phyloP scores from a whole-genome alignment of 2,329 filamentous ascomycete species.

The Sarocladium kiliense region DNA sequence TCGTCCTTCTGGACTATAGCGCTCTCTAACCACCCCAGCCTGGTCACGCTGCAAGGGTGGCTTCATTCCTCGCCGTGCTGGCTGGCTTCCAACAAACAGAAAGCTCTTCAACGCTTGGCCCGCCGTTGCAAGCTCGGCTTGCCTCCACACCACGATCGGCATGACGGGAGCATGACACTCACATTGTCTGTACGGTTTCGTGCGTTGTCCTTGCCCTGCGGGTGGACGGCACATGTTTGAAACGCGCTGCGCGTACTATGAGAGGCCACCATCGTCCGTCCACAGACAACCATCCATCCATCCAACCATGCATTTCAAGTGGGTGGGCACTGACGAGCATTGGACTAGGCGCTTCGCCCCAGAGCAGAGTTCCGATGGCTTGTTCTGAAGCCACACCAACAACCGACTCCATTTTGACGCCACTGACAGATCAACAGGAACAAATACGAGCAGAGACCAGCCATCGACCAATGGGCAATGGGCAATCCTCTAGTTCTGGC shows the following conservation, averaged over 20 bases:
- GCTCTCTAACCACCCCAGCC: background rate
- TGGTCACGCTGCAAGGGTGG: background rate
- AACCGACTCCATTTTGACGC: background rate
- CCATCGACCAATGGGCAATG: background rate
- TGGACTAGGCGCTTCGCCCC: background rate
- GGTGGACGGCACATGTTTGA: slow-evolving; percentile 6
- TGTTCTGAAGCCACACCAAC: background rate
- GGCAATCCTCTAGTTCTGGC: background rate
- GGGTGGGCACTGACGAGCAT: too few species aligned
- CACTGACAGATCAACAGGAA: slow-evolving; percentile 8
- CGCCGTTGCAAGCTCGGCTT: background rate
- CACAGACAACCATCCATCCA: background rate
- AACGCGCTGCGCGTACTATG: background rate
- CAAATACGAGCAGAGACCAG: background rate
- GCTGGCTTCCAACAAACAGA: background rate
- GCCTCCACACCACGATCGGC: background rate
- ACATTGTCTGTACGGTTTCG: background rate
- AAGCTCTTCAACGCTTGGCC: background rate
- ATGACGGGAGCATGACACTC: slow-evolving; percentile 3
- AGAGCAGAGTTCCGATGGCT: background rate
- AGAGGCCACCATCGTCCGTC: background rate
- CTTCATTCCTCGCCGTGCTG: background rate
- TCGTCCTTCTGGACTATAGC: too few species aligned
- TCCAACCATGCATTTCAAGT: too few species aligned
- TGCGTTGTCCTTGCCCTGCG: background rate